phyloP scores from a whole-genome alignment of 2,329 filamentous ascomycete genomes.

The Scedosporium aurantiacum region DNA sequence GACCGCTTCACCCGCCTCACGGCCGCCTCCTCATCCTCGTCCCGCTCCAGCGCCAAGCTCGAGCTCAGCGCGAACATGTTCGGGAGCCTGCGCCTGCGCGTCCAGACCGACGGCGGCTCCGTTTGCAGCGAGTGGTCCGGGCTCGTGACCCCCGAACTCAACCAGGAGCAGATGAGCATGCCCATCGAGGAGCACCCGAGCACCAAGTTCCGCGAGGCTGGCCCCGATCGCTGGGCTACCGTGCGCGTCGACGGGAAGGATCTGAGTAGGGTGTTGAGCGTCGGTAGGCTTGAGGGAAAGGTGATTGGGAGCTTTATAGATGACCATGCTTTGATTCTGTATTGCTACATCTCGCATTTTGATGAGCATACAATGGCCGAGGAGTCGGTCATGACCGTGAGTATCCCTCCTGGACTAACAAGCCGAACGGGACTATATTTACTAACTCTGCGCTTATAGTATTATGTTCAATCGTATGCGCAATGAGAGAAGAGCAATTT shows the following conservation, averaged over 20 bases:
- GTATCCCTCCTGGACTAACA: conserved; percentile 15
- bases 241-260: conserved; percentile 88
- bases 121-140: conserved; percentile 81
- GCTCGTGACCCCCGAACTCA: conserved; percentile 77
- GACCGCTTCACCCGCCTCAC: conserved; percentile 91
- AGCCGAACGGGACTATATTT: neutral
- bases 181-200: conserved; percentile 71
- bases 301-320: conserved; percentile 88
- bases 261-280: conserved; percentile 89
- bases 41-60: conserved; percentile 44
- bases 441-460: conserved; percentile 16
- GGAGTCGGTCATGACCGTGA: conserved; percentile 66
- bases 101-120: conserved; percentile 72
- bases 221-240: conserved; percentile 75
- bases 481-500: neutral
- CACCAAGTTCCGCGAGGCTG: conserved; percentile 63
- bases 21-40: conserved; percentile 25
- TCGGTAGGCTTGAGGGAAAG: conserved; percentile 76
- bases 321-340: conserved; percentile 69
- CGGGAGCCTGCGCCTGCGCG: conserved; percentile 67
- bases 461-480: conserved; percentile 33
- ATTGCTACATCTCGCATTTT: conserved; percentile 66
- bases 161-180: conserved; percentile 62
- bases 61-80: conserved; percentile 93
- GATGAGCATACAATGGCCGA: conserved; percentile 50